A percentile compares a stretch with the other conserved stretches of the same genome.
Evolutionary conservation across 2,329 filamentous ascomycete species (phyloP).

Genomic region (Plenodomus biglobosus): DNA sequence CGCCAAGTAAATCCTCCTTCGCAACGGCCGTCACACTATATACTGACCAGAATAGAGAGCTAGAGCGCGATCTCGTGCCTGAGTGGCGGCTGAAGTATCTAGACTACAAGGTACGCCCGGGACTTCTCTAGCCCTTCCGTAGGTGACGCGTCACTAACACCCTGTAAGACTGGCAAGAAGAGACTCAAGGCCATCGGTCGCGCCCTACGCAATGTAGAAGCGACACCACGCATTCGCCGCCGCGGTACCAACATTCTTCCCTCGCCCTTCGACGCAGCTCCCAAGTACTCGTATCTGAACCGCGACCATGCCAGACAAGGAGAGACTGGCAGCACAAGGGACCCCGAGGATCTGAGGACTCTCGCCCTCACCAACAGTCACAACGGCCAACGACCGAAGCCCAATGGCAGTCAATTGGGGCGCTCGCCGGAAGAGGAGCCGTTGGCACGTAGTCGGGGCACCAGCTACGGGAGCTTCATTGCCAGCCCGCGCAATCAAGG

Average conservation of each 20-base stretch:
- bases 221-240: slow-evolving; percentile 49
- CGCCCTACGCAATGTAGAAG: slow-evolving; percentile 65
- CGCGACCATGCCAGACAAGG: slow-evolving; percentile 28
- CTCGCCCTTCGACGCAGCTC: slow-evolving; percentile 40
- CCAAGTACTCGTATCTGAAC: slow-evolving; percentile 48
- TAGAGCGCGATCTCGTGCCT: slow-evolving; percentile 84
- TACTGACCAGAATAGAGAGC: slow-evolving; percentile 57
- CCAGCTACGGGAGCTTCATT: slow-evolving; percentile 66
- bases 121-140: slow-evolving; percentile 8
- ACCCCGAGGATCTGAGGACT: slow-evolving; percentile 28
- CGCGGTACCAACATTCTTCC: slow-evolving; percentile 39
- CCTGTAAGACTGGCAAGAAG: slow-evolving; percentile 72
- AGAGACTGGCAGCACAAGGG: slow-evolving; percentile 15
- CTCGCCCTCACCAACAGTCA: slow-evolving; percentile 29
- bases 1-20: slow-evolving; percentile 54
- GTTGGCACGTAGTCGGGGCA: slow-evolving; percentile 38
- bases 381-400: slow-evolving; percentile 15
- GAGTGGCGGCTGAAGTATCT: slow-evolving; percentile 96
- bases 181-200: slow-evolving; percentile 80
- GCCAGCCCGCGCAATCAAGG: slow-evolving; percentile 49
- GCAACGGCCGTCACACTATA: not conserved
- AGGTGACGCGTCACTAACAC: slow-evolving; percentile 9
- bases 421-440: slow-evolving; percentile 36
- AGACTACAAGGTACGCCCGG: slow-evolving; percentile 73
- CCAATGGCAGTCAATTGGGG: slow-evolving; percentile 16